A percentile compares a stretch with the other conserved stretches of the same genome.
Evolutionary conservation across 345 rosid species (phyloP).

Genomic region (Trapa incisa): DNA sequence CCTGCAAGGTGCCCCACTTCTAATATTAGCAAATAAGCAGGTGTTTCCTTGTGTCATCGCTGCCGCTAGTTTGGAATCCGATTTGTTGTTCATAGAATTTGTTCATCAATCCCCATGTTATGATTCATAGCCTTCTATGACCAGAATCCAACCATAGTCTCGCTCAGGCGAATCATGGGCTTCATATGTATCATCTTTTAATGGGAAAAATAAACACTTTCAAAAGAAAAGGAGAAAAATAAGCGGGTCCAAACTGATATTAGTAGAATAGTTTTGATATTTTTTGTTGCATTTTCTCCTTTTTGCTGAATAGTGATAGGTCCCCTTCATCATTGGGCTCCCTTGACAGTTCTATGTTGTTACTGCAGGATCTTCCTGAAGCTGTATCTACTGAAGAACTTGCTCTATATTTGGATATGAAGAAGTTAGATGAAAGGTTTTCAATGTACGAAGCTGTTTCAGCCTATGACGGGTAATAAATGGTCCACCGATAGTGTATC

Average conservation of each 20-base stretch:
- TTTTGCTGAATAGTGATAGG: not conserved
- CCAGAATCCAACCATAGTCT: not conserved
- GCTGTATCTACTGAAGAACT: conserved; percentile 86
- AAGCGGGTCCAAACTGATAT: not conserved
- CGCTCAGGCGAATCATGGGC: not conserved
- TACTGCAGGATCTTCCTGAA: conserved; percentile 70
- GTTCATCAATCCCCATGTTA: not conserved
- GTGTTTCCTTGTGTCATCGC: conserved; percentile 15
- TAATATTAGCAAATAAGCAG: conserved; percentile 95
- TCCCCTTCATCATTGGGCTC: not conserved
- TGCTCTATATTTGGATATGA: conserved; percentile 71
- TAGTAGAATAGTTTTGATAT: no score
- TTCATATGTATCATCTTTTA: not conserved
- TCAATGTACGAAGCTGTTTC: conserved; percentile 93
- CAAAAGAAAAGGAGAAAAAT: not conserved
- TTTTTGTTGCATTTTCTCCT: no score
- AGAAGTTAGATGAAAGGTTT: conserved; percentile 86
- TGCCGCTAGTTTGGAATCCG: not conserved
- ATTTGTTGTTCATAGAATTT: not conserved
- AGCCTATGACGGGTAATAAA: conserved; percentile 67
- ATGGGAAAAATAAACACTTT: no score
- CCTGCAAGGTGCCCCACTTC: conserved; percentile 86
- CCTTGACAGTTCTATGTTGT: not conserved
- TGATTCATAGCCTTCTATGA: not conserved
- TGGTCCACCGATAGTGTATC: not conserved